Evolutionary conservation across 805 yeast species (phyloP).

Genomic region (Teunomyces barrocoloradensis): DNA sequence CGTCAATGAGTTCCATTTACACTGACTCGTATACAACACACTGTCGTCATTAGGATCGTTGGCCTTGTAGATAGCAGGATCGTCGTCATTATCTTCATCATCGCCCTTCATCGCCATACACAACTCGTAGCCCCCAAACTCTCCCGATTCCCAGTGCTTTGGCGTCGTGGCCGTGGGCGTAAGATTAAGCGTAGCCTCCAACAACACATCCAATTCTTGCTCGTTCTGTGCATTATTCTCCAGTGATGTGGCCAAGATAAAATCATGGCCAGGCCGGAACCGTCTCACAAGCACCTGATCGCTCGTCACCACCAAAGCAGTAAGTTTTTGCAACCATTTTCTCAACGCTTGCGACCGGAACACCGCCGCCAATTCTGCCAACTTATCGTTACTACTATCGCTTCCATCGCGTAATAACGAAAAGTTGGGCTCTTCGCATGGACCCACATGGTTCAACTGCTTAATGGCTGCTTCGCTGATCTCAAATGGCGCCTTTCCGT

Average conservation of each 20-base stretch:
- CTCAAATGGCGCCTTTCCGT: slow-evolving; percentile 49
- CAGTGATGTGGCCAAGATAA: slow-evolving; percentile 72
- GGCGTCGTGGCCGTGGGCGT: slow-evolving; percentile 63
- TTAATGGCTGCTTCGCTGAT: slow-evolving; percentile 34
- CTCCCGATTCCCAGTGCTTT: slow-evolving; percentile 83
- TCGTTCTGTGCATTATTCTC: slow-evolving; percentile 29
- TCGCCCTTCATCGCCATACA: slow-evolving; percentile 64
- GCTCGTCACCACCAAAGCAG: slow-evolving; percentile 59
- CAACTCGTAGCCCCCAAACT: slow-evolving; percentile 90
- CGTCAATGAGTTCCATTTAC: slow-evolving; percentile 77
- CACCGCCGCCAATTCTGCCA: slow-evolving; percentile 56
- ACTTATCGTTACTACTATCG: slow-evolving; percentile 3
- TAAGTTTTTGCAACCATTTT: slow-evolving; percentile 64
- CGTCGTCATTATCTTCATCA: slow-evolving; percentile 53
- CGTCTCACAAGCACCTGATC: slow-evolving; percentile 75
- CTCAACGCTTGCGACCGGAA: slow-evolving; percentile 61
- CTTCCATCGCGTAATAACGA: slow-evolving; percentile 7
- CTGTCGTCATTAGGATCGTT: slow-evolving; percentile 63
- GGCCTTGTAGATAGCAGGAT: slow-evolving; percentile 76
- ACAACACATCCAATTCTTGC: slow-evolving; percentile 40
- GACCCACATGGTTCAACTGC: slow-evolving; percentile 30
- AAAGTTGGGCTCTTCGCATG: slow-evolving; percentile 60
- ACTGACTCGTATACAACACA: slow-evolving; percentile 75
- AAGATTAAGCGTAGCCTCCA: slow-evolving; percentile 79
- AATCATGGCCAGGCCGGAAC: slow-evolving; percentile 94